Evolutionary conservation across 345 rosid genomes (phyloP).

Genomic region (Eucalyptus globulus): DNA sequence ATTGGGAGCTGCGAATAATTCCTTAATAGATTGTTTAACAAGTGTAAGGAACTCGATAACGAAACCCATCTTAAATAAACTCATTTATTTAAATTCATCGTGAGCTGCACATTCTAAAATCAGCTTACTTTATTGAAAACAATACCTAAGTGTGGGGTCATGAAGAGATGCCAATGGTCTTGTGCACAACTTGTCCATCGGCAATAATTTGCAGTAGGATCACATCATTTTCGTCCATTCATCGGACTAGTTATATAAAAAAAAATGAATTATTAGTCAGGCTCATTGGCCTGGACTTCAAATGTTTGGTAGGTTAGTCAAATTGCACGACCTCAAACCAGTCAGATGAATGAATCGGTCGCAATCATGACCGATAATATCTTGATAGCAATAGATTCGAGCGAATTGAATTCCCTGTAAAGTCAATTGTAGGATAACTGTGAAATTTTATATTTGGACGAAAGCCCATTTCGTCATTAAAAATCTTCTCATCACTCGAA

Average conservation of each 20-base stretch:
- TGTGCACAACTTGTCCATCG: neutral
- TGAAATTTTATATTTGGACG: neutral
- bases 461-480: neutral
- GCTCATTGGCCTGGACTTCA: neutral
- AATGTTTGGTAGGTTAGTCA: neutral
- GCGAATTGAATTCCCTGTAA: neutral
- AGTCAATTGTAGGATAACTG: accelerated
- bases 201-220: neutral
- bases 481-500: neutral
- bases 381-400: neutral
- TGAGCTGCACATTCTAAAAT: neutral
- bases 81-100: neutral
- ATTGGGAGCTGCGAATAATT: neutral
- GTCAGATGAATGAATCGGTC: neutral
- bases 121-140: neutral
- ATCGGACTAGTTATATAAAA: neutral
- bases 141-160: neutral
- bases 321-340: neutral
- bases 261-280: neutral
- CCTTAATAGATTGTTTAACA: neutral
- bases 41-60: neutral
- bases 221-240: neutral
- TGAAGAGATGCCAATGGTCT: neutral
- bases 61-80: neutral
- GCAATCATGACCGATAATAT: neutral